Evolutionary conservation across 2,329 filamentous ascomycete genomes (phyloP).

Genomic region (Paraphaeosphaeria minitans): DNA sequence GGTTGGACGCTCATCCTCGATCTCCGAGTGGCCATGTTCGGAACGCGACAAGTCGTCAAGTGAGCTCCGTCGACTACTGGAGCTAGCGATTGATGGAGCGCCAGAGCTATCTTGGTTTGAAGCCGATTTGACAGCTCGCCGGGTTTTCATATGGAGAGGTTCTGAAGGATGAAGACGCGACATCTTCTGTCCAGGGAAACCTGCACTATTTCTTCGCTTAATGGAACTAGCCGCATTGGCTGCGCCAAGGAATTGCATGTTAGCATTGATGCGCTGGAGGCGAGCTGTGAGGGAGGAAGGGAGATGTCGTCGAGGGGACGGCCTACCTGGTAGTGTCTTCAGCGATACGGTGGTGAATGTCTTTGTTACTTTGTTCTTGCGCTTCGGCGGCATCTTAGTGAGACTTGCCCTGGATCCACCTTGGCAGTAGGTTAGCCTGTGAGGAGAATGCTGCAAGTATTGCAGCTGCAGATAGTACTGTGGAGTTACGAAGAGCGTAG

Average conservation of each 20-base stretch:
- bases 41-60: conserved; percentile 40
- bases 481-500: neutral
- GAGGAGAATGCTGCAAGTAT: conserved; percentile 13
- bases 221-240: conserved; percentile 36
- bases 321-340: conserved; percentile 28
- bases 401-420: conserved; percentile 16
- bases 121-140: conserved; percentile 48
- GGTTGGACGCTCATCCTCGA: conserved; percentile 44
- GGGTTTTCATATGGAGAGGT: conserved; percentile 57
- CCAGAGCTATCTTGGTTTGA: conserved; percentile 44
- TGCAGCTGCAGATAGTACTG: neutral
- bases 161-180: conserved; percentile 53
- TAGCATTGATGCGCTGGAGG: conserved; percentile 31
- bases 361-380: conserved; percentile 35
- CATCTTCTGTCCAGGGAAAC: conserved; percentile 38
- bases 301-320: conserved; percentile 11
- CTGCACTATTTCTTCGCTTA: conserved; percentile 42
- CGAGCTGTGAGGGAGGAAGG: conserved; percentile 16
- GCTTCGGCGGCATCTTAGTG: conserved; percentile 42
- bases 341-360: conserved; percentile 18
- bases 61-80: conserved; percentile 48
- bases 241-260: conserved; percentile 41
- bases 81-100: conserved; percentile 41
- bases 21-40: conserved; percentile 34
- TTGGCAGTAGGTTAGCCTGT: conserved; percentile 24